Evolutionary conservation across 139 green algal genomes (phyloP).

Genomic region (Chlamydomonas sp.): DNA sequence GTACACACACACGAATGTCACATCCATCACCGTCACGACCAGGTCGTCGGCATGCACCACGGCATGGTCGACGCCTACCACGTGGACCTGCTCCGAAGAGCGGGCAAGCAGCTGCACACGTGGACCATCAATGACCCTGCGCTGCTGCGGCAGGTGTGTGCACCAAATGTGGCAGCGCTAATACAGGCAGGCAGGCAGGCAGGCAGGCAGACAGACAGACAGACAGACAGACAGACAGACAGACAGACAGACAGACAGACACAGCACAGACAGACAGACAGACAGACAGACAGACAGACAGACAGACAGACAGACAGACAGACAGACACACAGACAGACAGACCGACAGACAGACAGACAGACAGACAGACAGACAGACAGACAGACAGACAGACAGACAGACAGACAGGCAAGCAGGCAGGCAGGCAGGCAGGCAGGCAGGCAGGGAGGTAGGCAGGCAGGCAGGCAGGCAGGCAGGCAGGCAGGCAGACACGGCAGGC

Average conservation of each 20-base stretch:
- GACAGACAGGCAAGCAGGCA: not conserved
- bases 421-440: not conserved
- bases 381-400: not conserved
- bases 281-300: too few species aligned
- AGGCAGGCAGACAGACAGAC: not conserved
- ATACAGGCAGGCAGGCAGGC: not conserved
- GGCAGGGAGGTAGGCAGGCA: not conserved
- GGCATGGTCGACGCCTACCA: conserved; percentile 27
- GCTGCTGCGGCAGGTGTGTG: not conserved
- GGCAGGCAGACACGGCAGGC: not conserved
- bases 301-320: too few species aligned
- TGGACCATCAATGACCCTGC: conserved; percentile 49
- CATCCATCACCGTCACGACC: conserved; percentile 1
- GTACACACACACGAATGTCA: not conserved
- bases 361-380: not conserved
- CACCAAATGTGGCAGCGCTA: not conserved
- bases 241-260: not conserved
- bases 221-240: not conserved
- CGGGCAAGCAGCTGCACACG: conserved; percentile 28
- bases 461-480: not conserved
- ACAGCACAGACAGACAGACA: not conserved
- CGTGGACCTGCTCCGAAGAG: conserved; percentile 15
- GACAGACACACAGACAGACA: too few species aligned
- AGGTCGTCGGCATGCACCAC: conserved; percentile 33
- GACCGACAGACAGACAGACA: too few species aligned